A percentile compares a stretch with the other conserved stretches of the same genome.
phyloP scores from a whole-genome alignment of 2,329 filamentous ascomycete genomes.

The Ilyonectria destructans region DNA sequence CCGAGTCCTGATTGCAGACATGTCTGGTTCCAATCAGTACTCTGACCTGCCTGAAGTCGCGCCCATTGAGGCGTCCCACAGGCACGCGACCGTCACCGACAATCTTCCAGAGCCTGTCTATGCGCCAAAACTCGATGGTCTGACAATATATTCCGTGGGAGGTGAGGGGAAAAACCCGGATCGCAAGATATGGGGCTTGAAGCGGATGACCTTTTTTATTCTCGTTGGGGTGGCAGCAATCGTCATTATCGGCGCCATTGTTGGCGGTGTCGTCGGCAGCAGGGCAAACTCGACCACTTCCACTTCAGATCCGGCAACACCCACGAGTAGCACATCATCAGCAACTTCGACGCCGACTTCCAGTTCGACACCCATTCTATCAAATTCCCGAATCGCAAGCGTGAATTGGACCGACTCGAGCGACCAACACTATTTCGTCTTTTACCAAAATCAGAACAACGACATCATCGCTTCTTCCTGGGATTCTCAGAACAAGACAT shows the following conservation, averaged over 20 bases:
- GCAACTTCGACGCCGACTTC: neutral
- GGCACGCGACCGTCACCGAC: neutral
- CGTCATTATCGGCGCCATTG: constrained; percentile 16
- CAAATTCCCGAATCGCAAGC: neutral
- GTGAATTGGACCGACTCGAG: neutral
- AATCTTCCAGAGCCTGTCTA: neutral
- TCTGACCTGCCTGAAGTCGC: neutral
- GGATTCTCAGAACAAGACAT: neutral
- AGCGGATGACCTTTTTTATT: constrained; percentile 7
- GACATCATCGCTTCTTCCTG: neutral
- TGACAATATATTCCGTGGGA: neutral
- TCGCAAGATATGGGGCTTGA: constrained; percentile 18
- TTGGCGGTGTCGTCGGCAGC: constrained; percentile 18
- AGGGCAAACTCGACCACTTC: constrained; percentile 6
- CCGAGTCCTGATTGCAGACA: no score
- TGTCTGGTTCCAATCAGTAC: no score
- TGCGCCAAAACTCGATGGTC: neutral
- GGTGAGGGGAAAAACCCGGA: neutral
- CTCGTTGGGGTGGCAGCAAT: neutral
- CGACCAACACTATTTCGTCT: neutral
- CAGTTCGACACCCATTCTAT: neutral
- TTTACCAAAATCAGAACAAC: neutral
- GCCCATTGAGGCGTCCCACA: neutral
- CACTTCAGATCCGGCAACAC: neutral
- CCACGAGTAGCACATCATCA: no score